Evolutionary conservation across 768 basidiomycete species (phyloP), one percentile per base, ranked within the genome.

Genomic region (Podaxis sp.): DNA sequence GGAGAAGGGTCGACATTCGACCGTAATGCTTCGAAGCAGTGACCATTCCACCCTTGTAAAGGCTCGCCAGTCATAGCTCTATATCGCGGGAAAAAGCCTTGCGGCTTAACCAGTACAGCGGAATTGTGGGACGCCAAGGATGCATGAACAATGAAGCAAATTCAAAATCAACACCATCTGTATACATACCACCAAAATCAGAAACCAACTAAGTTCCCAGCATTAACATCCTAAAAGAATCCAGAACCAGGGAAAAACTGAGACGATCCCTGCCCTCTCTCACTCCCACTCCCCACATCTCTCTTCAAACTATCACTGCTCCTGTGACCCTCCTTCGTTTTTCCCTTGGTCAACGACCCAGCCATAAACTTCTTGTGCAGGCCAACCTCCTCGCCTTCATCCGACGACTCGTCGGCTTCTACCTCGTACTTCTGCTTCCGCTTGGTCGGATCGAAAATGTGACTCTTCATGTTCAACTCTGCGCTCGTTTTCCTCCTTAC

Each of bases 391-490:
- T 66, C 64, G 53, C 53, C 64, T 27, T 55, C 63, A 51, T 56
- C 65, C 50, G 54, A 37, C 58, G 51, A 52, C 24, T 64, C 52
- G 6, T 53, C 64, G 29, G 53, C 54, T 47, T 60, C 65, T 53
- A 63, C 65, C 12, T 59, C 68, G 47, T 53, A 64, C 19, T 66
- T 57, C 43, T 57, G 65, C 65, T 70, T 67, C 47, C 70, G 33
- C 8, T 3, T 33, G 33, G 33, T 69, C 66, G 68, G 63, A 68
- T 76, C 71, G 65, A 70, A 68, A 68, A 74, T 63, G 51, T 69
- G 69, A 51, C 73, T 77, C 70, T 79, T 80, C 77, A 76, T 77
- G 61, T 79, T 77, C 67, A 79, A 60, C 70, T 78, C 79, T 29
- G 75, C 71, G 65, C 76, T 79, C 46, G 72, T 74, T 66, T 74